Evolutionary conservation across 2,329 filamentous ascomycete species (phyloP), one percentile per base, ranked within the genome.

Genomic region (Colletotrichum orbiculare): DNA sequence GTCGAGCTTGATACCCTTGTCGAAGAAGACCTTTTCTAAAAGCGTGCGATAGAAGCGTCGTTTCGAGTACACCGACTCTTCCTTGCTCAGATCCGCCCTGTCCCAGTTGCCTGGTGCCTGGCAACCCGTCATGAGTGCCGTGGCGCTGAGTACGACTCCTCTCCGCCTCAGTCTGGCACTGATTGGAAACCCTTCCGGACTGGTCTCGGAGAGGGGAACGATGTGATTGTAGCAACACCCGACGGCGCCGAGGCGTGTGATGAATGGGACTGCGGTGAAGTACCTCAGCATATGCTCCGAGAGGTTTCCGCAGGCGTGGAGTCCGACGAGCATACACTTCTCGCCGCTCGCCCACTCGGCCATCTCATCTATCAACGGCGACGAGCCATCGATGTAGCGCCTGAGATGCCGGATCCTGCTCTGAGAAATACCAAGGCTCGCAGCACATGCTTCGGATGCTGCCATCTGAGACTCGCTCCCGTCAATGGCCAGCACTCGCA

Each of bases 101-200:
- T 68, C 68, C 74, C 74, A 76, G n/a, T 75, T 76, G 52, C 74
- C 73, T 1, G 74, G 74, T 8, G 73, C 71, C 50, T 76, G 74
- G 12, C 74, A 76, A 2, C 70, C 74, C 2, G 72, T 73, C 74
- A 76, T 76, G 11, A 76, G 59, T 6, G 74, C 74, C 11, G 74
- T 76, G 8, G 74, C 60, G 34, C 71, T 75, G 34, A 76, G 57
- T 4, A 38, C 52, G n/a, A 76, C 66, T 3, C 60, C 35, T 33
- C 50, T 68, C 6, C 38, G 38, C 25, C 71, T 67, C 37, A 76
- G 48, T 11, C 48, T 74, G 0, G 72, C 69, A 2, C 79, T 83
- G 59, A 85, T 76, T 13, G 73, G 69, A 13, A 76, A 74, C 15
- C 77, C 76, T 7, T 74, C 70, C 0, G 79, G 78, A 13, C 79